These are phyloP conservation scores for Ceratobasidium sp. DNA, from an alignment of 1,284 basidiomycete genomes.

Conservation along the genomic window DNA sequence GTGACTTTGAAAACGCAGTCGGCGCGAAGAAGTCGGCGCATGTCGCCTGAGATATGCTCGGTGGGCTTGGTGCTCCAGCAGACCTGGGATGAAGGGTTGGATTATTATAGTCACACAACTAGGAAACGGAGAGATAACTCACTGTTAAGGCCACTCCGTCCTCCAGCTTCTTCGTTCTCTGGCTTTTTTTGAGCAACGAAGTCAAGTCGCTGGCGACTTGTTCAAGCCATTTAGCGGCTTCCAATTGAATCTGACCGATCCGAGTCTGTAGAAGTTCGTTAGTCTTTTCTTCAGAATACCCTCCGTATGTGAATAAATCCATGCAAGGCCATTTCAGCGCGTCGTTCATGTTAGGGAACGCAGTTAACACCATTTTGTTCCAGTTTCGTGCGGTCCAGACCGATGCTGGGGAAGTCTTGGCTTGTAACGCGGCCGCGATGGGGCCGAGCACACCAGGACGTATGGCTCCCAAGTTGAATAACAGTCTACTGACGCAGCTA, in stretches of 20 bases:
- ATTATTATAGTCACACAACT: no score
- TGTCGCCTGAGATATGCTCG: background rate
- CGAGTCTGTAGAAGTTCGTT: background rate
- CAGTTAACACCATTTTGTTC: background rate
- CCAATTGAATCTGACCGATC: background rate
- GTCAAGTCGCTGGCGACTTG: background rate
- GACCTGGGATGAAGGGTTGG: no score
- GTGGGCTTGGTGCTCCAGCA: background rate
- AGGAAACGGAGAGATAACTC: background rate
- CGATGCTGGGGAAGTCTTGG: background rate
- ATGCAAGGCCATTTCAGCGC: background rate
- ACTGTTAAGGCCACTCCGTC: background rate
- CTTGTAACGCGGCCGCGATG: constrained; percentile 1
- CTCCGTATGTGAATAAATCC: background rate
- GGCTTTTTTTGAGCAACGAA: background rate
- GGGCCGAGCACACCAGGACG: background rate
- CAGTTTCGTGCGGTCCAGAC: background rate
- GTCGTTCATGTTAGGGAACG: constrained; percentile 5
- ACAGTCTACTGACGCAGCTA: background rate
- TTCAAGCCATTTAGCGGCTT: background rate
- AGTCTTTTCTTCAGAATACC: background rate
- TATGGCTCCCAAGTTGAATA: background rate
- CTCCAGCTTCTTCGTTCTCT: background rate
- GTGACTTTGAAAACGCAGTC: constrained; percentile 3
- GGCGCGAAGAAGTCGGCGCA: background rate